phyloP scores from a whole-genome alignment of 495 filamentous ascomycete species.

The Hyaloscypha variabilis region DNA sequence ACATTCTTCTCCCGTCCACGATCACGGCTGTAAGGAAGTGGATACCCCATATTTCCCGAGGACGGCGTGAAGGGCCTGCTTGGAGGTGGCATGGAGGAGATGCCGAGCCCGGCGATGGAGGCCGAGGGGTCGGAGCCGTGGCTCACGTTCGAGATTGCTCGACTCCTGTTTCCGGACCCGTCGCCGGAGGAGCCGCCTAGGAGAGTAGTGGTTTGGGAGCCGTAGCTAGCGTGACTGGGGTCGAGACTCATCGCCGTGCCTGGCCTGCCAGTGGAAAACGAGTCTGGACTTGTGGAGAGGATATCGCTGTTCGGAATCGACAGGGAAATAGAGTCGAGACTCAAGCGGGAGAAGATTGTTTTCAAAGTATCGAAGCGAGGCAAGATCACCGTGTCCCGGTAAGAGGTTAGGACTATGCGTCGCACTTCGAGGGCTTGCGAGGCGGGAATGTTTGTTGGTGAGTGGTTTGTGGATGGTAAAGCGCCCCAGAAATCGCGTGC shows the following conservation, averaged over 20 bases:
- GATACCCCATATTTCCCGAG: conserved; percentile 47
- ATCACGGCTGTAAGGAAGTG: conserved; percentile 24
- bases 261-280: conserved; percentile 48
- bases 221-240: conserved; percentile 69
- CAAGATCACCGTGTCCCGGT: conserved; percentile 85
- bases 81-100: conserved; percentile 26
- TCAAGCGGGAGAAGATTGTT: conserved; percentile 86
- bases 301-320: conserved; percentile 17
- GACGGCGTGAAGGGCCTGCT: conserved; percentile 54
- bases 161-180: conserved; percentile 52
- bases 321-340: conserved; percentile 58
- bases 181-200: conserved; percentile 60
- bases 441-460: conserved; percentile 33
- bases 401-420: conserved; percentile 83
- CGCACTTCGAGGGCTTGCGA: conserved; percentile 75
- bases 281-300: conserved; percentile 31
- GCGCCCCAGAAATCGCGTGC: conserved; percentile 86
- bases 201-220: conserved; percentile 71
- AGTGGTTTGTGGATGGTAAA: conserved; percentile 36
- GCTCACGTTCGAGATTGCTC: conserved; percentile 89
- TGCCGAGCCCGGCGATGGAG: conserved; percentile 35
- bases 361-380: conserved; percentile 84
- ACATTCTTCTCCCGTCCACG: conserved; percentile 44
- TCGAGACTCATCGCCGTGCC: conserved; percentile 74
- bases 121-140: conserved; percentile 48